Evolutionary conservation across 805 yeast genomes (phyloP).

Genomic region (Cyberlindnera maritima): DNA sequence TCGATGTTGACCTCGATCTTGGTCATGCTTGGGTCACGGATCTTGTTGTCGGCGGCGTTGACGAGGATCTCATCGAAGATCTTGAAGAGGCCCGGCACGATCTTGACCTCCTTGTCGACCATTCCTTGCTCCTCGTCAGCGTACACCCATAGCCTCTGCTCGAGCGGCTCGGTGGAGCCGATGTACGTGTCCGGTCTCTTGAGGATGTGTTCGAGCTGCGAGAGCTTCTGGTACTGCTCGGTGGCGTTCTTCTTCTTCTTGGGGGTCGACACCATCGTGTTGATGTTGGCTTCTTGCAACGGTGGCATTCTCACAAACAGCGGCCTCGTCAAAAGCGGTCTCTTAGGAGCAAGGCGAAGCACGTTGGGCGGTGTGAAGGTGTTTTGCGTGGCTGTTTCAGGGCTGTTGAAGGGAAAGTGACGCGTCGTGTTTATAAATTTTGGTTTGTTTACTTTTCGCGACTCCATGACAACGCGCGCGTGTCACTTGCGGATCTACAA

Average conservation of each 20-base stretch:
- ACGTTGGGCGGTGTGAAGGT: neutral
- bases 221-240: constrained; percentile 86
- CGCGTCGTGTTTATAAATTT: neutral
- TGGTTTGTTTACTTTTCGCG: neutral
- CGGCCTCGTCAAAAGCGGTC: neutral
- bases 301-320: constrained; percentile 8
- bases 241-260: constrained; percentile 46
- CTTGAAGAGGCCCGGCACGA: constrained; percentile 95
- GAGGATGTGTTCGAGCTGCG: constrained; percentile 93
- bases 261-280: constrained; percentile 12
- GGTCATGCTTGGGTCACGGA: constrained; percentile 89
- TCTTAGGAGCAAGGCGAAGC: neutral
- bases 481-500: neutral
- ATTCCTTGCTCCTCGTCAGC: constrained; percentile 62
- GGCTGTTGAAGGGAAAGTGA: neutral
- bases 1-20: constrained; percentile 80
- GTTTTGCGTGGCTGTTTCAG: neutral
- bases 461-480: neutral
- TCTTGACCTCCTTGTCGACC: constrained; percentile 59
- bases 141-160: constrained; percentile 81
- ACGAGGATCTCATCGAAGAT: constrained; percentile 96
- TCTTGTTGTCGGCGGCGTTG: constrained; percentile 98
- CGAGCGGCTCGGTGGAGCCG: constrained; percentile 87
- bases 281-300: constrained; percentile 13
- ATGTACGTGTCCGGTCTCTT: constrained; percentile 98